phyloP scores from a whole-genome alignment of 805 yeast species.

The Metschnikowia aberdeeniae region DNA sequence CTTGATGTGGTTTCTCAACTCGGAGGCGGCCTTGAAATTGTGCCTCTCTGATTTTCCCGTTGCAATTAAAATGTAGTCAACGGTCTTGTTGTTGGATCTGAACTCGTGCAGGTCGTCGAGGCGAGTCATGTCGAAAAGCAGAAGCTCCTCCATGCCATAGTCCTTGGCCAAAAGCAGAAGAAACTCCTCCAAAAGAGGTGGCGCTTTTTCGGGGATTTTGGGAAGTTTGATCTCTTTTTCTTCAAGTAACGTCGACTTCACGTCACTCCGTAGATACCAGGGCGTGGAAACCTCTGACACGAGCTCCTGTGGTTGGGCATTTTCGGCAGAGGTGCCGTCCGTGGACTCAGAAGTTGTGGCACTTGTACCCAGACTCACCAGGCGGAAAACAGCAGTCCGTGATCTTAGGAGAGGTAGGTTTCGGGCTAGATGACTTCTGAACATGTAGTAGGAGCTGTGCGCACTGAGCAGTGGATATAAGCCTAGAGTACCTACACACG shows the following conservation, averaged over 20 bases:
- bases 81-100: slow-evolving; percentile 24
- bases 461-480: too few relatives aligned
- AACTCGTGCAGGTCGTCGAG: slow-evolving; percentile 29
- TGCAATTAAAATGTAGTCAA: slow-evolving; percentile 48
- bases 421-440: too few relatives aligned
- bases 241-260: slow-evolving; percentile 28
- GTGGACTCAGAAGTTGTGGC: background rate
- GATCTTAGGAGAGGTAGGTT: too few relatives aligned
- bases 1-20: slow-evolving; percentile 57
- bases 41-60: slow-evolving; percentile 79
- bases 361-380: background rate
- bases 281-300: slow-evolving; percentile 31
- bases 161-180: slow-evolving; percentile 49
- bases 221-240: slow-evolving; percentile 41
- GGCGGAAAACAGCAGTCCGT: too few relatives aligned
- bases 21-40: slow-evolving; percentile 62
- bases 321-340: background rate
- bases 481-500: too few relatives aligned
- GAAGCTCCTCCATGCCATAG: slow-evolving; percentile 62
- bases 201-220: slow-evolving; percentile 55
- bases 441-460: too few relatives aligned
- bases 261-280: slow-evolving; percentile 57
- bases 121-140: slow-evolving; percentile 59
- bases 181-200: slow-evolving; percentile 45
- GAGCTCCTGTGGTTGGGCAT: too few relatives aligned